Conservation (phyloP, 768 basidiomycete species). For the Floccularia luteovirens region DNA sequence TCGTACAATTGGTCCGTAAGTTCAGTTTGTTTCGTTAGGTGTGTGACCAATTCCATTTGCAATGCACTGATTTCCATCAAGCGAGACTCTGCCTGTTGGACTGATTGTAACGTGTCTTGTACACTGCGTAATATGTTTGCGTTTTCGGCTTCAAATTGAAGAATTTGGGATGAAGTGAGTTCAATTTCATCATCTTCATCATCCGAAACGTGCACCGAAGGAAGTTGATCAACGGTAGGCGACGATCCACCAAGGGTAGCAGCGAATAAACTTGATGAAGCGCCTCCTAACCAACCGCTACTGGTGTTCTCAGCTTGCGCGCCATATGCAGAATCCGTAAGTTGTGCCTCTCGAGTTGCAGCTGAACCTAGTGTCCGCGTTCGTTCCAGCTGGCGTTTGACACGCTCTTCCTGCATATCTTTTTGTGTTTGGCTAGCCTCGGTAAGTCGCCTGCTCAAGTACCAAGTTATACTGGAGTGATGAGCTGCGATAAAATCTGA, state of each 20-base stretch:
- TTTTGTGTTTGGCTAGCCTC: conserved; percentile 74
- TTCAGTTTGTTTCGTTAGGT: conserved; percentile 86
- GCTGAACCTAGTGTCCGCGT: conserved; percentile 75
- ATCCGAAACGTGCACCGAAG: conserved; percentile 32
- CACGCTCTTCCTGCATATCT: conserved; percentile 90
- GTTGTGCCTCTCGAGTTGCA: conserved; percentile 57
- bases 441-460: conserved; percentile 73
- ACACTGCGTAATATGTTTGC: conserved; percentile 77
- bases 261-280: conserved; percentile 50
- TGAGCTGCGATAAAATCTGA: conserved; percentile 85
- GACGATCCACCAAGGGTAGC: conserved; percentile 44
- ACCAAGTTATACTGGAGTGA: conserved; percentile 89
- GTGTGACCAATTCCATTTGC: conserved; percentile 86
- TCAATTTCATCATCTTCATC: conserved; percentile 78
- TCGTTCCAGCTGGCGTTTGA: conserved; percentile 82
- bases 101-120: conserved; percentile 80
- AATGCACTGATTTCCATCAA: conserved; percentile 89
- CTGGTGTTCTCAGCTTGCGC: conserved; percentile 17
- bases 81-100: conserved; percentile 87
- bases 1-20: conserved; percentile 91
- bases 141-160: conserved; percentile 92
- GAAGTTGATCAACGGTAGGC: conserved; percentile 16
- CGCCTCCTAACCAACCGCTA: conserved; percentile 52
- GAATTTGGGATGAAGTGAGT: conserved; percentile 80
- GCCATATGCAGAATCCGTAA: conserved; percentile 26